Evolutionary conservation across 768 basidiomycete genomes (phyloP), one percentile per base, ranked within the genome.

Genomic region (Vishniacozyma victoriae): DNA sequence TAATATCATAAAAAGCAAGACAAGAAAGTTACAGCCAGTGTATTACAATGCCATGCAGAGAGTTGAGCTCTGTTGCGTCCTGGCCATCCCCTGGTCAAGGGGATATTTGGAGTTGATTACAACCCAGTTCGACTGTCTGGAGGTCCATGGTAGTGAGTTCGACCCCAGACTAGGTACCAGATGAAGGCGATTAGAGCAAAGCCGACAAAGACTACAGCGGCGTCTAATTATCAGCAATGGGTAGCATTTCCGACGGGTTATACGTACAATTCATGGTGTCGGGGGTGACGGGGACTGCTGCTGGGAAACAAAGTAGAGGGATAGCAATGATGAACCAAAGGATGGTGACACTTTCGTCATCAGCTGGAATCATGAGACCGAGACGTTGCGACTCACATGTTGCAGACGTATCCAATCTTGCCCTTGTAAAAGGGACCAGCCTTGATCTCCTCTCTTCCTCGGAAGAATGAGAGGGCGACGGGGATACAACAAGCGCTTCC

Each of bases 131-230:
- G 29, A 33, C 29, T n/a, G n/a, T 33, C 29, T 25, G 57, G 57
- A 16, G 57, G 57, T 9, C 57, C 57, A 6, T 36, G 36, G 52
- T 50, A 59, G 41, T 59, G 37, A 35, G 41, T 43, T 39, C 43
- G 53, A 26, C 39, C 53, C 84, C 82, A 51, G 81, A 87, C 48
- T 84, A 88, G 68, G 83, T 83, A 83, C 82, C 81, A 83, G 29
- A 74, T 72, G 0, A 76, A 77, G 44, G 80, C 80, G 25, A 83
- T 75, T 9, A 69, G 49, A 1, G 71, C 80, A 48, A 83, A 82
- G 6, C 79, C 81, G 35, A 81, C 77, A 50, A 82, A 83, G 12
- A 83, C 81, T 22, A 80, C 81, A 7, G 80, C 79, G 11, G 81
- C 81, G 48, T 84, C 82, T 83, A 45, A 13, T 20, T 12, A 40